Conservation (phyloP, 768 basidiomycete genomes). For the Serendipita indica region DNA sequence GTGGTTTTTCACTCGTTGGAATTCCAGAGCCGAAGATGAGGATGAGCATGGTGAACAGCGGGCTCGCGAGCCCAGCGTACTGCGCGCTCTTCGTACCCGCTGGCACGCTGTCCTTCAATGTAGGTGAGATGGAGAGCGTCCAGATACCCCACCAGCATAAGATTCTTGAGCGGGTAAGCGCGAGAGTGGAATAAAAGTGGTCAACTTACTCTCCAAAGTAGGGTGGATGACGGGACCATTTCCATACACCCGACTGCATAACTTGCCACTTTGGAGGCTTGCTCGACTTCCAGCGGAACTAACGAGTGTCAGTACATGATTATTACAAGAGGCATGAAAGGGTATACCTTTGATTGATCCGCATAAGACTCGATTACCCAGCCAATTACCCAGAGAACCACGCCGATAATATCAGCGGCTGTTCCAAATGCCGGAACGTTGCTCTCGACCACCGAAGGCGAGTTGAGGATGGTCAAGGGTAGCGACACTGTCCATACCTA, state of each 20-base stretch:
- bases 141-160: slow-evolving; percentile 56
- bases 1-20: slow-evolving; percentile 55
- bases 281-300: slow-evolving; percentile 7
- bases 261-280: slow-evolving; percentile 8
- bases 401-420: slow-evolving; percentile 44
- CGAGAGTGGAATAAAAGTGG: slow-evolving; percentile 10
- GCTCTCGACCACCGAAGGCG: slow-evolving; percentile 46
- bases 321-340: too few species aligned
- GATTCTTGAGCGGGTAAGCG: slow-evolving; percentile 26
- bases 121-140: slow-evolving; percentile 44
- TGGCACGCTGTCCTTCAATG: slow-evolving; percentile 31
- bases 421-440: slow-evolving; percentile 47
- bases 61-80: slow-evolving; percentile 44
- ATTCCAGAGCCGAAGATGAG: slow-evolving; percentile 54
- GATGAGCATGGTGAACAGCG: slow-evolving; percentile 46
- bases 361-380: slow-evolving; percentile 40
- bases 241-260: slow-evolving; percentile 36
- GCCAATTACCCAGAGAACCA: slow-evolving; percentile 46
- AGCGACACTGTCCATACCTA: slow-evolving; percentile 50
- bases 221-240: slow-evolving; percentile 48
- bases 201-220: slow-evolving; percentile 53
- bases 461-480: slow-evolving; percentile 50
- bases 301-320: background rate
- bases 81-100: slow-evolving; percentile 37
- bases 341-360: slow-evolving; percentile 41